Evolutionary conservation across 176 grass and related monocot species (phyloP), one percentile per base, ranked within the genome.

Genomic region (Saccharum spontaneum): DNA sequence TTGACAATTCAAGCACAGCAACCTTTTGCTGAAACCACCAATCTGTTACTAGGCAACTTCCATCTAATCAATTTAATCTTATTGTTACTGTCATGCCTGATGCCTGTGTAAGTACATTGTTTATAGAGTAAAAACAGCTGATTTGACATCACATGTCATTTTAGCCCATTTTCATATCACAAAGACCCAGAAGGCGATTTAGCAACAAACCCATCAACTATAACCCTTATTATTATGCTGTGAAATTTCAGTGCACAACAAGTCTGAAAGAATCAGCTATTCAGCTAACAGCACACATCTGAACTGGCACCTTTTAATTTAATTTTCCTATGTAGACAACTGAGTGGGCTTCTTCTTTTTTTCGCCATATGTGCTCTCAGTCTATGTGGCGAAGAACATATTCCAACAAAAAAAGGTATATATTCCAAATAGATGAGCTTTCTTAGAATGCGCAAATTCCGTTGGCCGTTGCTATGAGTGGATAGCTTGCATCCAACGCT

Each of bases 401-500:
- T 75, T 57, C 78, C 61, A 87, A 69, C 48, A 67, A 13, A 28
- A 57, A 67, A 69, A 82, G 63, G 12, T 30, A 34, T 8, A 74
- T 8, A 82, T 87, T 69, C 79, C 23, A 20, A 76, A 41, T 23
- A 76, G 71, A 76, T 14, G 37, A n/a, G 11, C 13, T 69, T 87
- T 61, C 46, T 77, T 60, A 39, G 80, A 80, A 66, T 28, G 38
- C 20, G 72, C 33, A 72, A 77, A 77, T 82, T 48, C 63, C 48
- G 11, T 82, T 41, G 2, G 46, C 62, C 48, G 10, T 76, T 41
- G 2, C 61, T 69, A 23, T 34, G 33, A 4, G 8, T 12, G 4
- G 38, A 14, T 65, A 73, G 78, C 78, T 82, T 76, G 62, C 24
- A 75, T 76, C 45, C 17, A 69, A 76, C 61, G 61, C 79, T 50